Percentiles rank a stretch among this genome's conserved stretches.
Evolutionary conservation across 2,329 filamentous ascomycete genomes (phyloP).

Genomic region (Colletotrichum tamarilloi): DNA sequence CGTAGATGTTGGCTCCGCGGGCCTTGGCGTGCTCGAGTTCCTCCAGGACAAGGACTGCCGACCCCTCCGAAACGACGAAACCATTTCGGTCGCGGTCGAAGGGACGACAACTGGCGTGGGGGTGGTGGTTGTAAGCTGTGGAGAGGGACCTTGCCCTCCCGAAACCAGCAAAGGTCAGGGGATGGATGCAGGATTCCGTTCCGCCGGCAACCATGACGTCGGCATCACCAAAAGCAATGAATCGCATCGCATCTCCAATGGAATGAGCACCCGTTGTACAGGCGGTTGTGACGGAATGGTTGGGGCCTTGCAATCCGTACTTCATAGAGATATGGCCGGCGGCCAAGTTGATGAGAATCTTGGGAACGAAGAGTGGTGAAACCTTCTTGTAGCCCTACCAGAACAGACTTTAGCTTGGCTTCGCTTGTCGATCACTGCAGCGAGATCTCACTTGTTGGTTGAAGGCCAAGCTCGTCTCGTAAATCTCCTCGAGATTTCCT

Average conservation of each 20-base stretch:
- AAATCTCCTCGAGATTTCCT: constrained; percentile 92
- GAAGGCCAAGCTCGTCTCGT: constrained; percentile 83
- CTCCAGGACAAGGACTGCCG: constrained; percentile 88
- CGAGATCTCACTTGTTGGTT: constrained; percentile 71
- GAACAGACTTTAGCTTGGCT: constrained; percentile 32
- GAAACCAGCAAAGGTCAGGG: constrained; percentile 91
- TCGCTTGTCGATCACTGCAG: constrained; percentile 30
- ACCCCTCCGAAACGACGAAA: constrained; percentile 94
- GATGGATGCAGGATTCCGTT: constrained; percentile 95
- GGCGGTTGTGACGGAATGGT: constrained; percentile 92
- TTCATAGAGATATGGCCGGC: constrained; percentile 96
- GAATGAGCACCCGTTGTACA: constrained; percentile 97
- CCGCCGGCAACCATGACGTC: constrained; percentile 97
- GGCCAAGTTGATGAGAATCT: constrained; percentile 92
- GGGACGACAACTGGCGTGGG: constrained; percentile 79
- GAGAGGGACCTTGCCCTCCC: constrained; percentile 87
- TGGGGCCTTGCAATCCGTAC: constrained; percentile 89
- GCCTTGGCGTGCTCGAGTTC: constrained; percentile 88
- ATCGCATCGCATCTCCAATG: constrained; percentile 91
- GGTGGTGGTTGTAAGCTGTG: constrained; percentile 81
- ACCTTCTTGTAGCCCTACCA: constrained; percentile 89
- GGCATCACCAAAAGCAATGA: constrained; percentile 91
- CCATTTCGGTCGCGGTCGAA: constrained; percentile 85
- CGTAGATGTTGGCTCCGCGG: constrained; percentile 85
- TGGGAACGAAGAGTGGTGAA: constrained; percentile 92